Conservation (phyloP, 2,329 filamentous ascomycete species). For the Xylaria sp. region DNA sequence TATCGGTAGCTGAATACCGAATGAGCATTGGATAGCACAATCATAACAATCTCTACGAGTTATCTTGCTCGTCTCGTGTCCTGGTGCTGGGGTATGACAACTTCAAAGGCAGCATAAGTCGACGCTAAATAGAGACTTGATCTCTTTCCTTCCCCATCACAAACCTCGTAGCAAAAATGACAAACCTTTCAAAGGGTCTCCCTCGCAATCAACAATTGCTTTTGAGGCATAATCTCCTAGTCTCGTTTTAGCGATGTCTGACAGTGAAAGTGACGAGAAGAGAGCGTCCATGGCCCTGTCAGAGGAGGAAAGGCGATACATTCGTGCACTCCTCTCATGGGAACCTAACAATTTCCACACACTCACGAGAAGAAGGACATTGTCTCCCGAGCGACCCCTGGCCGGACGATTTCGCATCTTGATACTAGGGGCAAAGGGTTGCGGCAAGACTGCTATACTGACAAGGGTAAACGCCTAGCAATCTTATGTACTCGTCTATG, state of each 20-base stretch:
- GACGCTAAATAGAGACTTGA: not conserved
- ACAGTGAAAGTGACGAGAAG: slow-evolving; percentile 30
- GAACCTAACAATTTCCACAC: slow-evolving; percentile 49
- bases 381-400: slow-evolving; percentile 37
- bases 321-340: slow-evolving; percentile 55
- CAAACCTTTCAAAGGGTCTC: not conserved
- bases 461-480: slow-evolving; percentile 49
- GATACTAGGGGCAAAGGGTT: slow-evolving; percentile 53
- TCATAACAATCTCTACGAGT: slow-evolving; percentile 25
- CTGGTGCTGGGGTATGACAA: slow-evolving; percentile 15
- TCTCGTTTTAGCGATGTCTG: slow-evolving; percentile 20
- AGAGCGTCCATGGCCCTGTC: slow-evolving; percentile 50
- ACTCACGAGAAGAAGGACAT: slow-evolving; percentile 34
- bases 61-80: slow-evolving; percentile 35
- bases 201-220: not conserved
- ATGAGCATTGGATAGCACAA: slow-evolving; percentile 33
- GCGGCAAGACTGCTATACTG: slow-evolving; percentile 56
- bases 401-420: slow-evolving; percentile 54
- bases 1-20: slow-evolving; percentile 22
- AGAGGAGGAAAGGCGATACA: slow-evolving; percentile 55
- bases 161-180: slow-evolving; percentile 12
- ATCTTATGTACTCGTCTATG: not conserved
- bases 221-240: not conserved
- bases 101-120: slow-evolving; percentile 5
- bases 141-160: not conserved